Percentiles rank a stretch among this genome's conserved stretches.
These are phyloP conservation scores for Aureobasidium namibiae DNA, from an alignment of 2,329 filamentous ascomycete species.

Conservation along the genomic window DNA sequence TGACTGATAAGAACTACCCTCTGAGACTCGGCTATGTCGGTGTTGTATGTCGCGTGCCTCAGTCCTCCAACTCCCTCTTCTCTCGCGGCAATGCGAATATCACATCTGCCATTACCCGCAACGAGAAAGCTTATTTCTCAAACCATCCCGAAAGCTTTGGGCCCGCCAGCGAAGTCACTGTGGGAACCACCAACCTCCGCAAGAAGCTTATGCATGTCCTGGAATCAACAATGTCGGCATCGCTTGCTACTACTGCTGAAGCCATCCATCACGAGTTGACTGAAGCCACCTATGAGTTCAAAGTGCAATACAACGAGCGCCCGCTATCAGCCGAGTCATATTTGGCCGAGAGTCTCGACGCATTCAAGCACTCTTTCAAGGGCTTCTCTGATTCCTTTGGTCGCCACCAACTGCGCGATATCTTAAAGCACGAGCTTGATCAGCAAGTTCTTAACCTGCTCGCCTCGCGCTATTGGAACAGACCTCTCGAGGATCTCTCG, in stretches of 20 bases:
- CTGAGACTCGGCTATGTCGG: slow-evolving; percentile 93
- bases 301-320: slow-evolving; percentile 97
- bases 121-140: slow-evolving; percentile 81
- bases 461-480: slow-evolving; percentile 95
- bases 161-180: slow-evolving; percentile 59
- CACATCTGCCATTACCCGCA: slow-evolving; percentile 70
- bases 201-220: slow-evolving; percentile 97
- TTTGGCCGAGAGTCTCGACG: slow-evolving; percentile 85
- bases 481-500: slow-evolving; percentile 77
- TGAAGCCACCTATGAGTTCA: slow-evolving; percentile 96
- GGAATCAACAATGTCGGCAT: slow-evolving; percentile 94
- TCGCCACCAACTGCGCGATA: slow-evolving; percentile 75
- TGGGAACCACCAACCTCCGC: slow-evolving; percentile 78
- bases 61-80: slow-evolving; percentile 61
- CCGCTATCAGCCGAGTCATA: slow-evolving; percentile 94
- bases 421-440: slow-evolving; percentile 87
- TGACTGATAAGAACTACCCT: slow-evolving; percentile 87
- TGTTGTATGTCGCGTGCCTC: slow-evolving; percentile 76
- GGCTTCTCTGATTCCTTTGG: slow-evolving; percentile 86
- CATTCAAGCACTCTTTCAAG: slow-evolving; percentile 97
- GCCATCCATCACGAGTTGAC: slow-evolving; percentile 92
- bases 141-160: slow-evolving; percentile 76
- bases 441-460: slow-evolving; percentile 90
- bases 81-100: slow-evolving; percentile 75
- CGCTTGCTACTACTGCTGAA: slow-evolving; percentile 79